Evolutionary conservation across 2,329 filamentous ascomycete genomes (phyloP).

Genomic region (Didymella segeticola): DNA sequence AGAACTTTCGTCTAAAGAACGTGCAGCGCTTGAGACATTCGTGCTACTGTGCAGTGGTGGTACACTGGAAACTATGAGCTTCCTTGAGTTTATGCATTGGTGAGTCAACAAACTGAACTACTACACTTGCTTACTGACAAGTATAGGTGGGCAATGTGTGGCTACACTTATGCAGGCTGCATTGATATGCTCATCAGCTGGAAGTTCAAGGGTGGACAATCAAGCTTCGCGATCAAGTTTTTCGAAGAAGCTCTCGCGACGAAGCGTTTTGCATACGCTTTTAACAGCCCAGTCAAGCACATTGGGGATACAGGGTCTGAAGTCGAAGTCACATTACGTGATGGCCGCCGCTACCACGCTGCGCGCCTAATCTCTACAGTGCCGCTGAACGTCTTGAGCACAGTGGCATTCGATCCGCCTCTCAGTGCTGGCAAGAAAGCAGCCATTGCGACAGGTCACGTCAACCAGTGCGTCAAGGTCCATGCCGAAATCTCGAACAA

Average conservation of each 20-base stretch:
- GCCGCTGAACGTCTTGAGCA: constrained; percentile 55
- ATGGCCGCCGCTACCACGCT: constrained; percentile 35
- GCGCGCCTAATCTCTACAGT: constrained; percentile 52
- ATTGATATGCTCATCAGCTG: constrained; percentile 50
- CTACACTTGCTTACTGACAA: no score
- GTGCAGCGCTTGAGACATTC: constrained; percentile 50
- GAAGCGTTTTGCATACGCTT: constrained; percentile 51
- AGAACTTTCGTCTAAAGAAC: constrained; percentile 53
- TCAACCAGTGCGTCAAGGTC: constrained; percentile 57
- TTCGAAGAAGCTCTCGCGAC: constrained; percentile 53
- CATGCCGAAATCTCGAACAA: constrained; percentile 54
- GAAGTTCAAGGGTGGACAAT: constrained; percentile 51
- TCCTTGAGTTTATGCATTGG: constrained; percentile 59
- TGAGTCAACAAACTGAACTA: not conserved
- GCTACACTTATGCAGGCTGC: constrained; percentile 47
- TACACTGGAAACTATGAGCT: constrained; percentile 53
- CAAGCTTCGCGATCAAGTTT: constrained; percentile 54
- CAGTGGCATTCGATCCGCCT: constrained; percentile 52
- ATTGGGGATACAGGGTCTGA: constrained; percentile 38
- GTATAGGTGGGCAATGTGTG: constrained; percentile 35
- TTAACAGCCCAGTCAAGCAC: constrained; percentile 48
- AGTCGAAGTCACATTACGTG: constrained; percentile 46
- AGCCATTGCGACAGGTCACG: constrained; percentile 51
- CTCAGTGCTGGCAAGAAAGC: constrained; percentile 45
- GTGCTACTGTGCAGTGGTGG: constrained; percentile 54